Conservation (phyloP, 1,284 basidiomycete species). For the Cutaneotrichosporon sp. region DNA sequence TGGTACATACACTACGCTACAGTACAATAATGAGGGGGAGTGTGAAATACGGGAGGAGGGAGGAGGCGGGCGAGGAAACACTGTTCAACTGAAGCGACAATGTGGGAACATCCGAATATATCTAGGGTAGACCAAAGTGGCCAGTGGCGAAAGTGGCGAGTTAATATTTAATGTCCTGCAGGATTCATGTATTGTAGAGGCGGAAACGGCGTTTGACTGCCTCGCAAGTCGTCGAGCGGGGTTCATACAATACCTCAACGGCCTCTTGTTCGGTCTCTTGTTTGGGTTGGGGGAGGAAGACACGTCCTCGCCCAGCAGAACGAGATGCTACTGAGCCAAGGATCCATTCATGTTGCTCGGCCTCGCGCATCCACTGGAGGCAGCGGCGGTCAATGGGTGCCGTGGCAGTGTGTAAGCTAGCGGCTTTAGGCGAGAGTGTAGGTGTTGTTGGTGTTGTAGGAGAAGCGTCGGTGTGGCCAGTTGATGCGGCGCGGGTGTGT, state of each 20-base stretch:
- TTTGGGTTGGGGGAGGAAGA: neutral
- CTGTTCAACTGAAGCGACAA: neutral
- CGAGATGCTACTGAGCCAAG: slow-evolving; percentile 20
- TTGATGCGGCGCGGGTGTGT: neutral
- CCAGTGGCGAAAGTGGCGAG: no score
- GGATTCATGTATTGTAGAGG: slow-evolving; percentile 4
- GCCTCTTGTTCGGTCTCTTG: neutral
- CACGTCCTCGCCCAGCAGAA: neutral
- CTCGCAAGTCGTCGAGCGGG: neutral
- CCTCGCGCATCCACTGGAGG: slow-evolving; percentile 25
- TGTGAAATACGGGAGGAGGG: neutral
- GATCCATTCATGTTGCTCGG: slow-evolving; percentile 18
- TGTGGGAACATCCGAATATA: no score
- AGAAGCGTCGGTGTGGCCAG: neutral
- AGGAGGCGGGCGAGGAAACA: neutral
- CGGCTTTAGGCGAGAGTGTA: neutral
- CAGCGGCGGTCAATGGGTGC: slow-evolving; percentile 23
- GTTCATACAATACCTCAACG: slow-evolving; percentile 18
- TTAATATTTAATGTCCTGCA: no score
- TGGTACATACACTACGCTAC: neutral
- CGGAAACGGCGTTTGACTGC: slow-evolving; percentile 5
- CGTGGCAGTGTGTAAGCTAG: neutral
- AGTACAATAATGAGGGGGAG: neutral
- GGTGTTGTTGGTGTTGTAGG: neutral
- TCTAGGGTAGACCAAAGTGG: no score